Evolutionary conservation across 352 stramenopile species (phyloP).

Genomic region (Thalassiosira delicatula): DNA sequence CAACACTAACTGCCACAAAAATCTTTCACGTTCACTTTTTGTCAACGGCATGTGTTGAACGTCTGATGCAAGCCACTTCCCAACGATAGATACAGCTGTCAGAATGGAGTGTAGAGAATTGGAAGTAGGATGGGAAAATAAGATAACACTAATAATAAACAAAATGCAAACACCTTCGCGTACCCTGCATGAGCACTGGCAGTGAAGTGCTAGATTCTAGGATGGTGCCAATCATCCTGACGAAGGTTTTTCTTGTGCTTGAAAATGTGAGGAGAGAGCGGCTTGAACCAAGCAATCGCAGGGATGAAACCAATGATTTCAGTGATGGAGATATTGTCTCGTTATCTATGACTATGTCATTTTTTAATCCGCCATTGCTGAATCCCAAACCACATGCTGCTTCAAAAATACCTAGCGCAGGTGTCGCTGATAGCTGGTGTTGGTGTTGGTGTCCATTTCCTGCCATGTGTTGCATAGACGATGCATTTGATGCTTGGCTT

Average conservation of each 20-base stretch:
- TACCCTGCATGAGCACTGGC: constrained; percentile 67
- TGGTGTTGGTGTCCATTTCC: constrained; percentile 53
- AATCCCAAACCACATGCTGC: constrained; percentile 63
- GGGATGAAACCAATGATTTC: constrained; percentile 48
- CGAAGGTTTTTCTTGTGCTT: constrained; percentile 64
- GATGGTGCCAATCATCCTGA: constrained; percentile 71
- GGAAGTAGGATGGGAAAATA: too few species aligned
- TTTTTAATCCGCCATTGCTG: constrained; percentile 37
- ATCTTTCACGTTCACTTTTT: constrained; percentile 71
- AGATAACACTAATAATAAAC: too few species aligned
- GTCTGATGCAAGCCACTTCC: constrained; percentile 68
- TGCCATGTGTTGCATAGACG: constrained; percentile 55
- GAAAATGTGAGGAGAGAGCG: constrained; percentile 72
- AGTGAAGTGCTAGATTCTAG: constrained; percentile 79
- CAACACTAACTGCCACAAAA: constrained; percentile 72
- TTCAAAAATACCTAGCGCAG: constrained; percentile 76
- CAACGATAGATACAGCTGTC: constrained; percentile 68
- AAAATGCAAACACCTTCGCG: background rate
- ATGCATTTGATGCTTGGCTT: constrained; percentile 50
- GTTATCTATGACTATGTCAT: constrained; percentile 40
- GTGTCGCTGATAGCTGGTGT: constrained; percentile 69
- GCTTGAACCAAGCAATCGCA: constrained; percentile 71
- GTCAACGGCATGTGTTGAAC: constrained; percentile 66
- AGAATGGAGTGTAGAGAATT: too few species aligned
- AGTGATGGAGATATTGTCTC: constrained; percentile 30